Conservation (phyloP, 805 yeast species). For the Metschnikowia gelsemii region DNA sequence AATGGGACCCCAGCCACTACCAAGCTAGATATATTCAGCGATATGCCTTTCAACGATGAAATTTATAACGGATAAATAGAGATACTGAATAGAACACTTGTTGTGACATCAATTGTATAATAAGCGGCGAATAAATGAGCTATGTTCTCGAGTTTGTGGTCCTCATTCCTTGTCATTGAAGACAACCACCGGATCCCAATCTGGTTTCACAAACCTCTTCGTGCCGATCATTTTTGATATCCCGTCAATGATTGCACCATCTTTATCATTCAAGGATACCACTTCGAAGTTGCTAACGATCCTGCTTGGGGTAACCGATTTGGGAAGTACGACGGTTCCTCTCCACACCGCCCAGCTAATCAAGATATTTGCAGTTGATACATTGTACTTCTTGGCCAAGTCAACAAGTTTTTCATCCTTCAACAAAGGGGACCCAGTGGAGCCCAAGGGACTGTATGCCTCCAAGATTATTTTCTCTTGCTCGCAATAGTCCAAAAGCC, state of each 20-base stretch:
- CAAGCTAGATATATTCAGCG: conserved; percentile 29
- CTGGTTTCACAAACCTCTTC: conserved; percentile 37
- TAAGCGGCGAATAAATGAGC: no score
- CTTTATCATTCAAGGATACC: conserved; percentile 35
- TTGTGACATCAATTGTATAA: no score
- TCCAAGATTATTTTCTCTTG: conserved; percentile 55
- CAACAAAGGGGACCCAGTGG: conserved; percentile 53
- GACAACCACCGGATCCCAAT: conserved; percentile 34
- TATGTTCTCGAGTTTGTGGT: no score
- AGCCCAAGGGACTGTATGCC: conserved; percentile 80
- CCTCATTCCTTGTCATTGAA: conserved; percentile 23
- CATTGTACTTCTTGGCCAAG: conserved; percentile 44
- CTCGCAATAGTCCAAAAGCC: conserved; percentile 52
- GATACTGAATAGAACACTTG: no score
- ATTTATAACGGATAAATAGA: background rate
- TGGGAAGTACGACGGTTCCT: conserved; percentile 49
- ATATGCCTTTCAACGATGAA: conserved; percentile 23
- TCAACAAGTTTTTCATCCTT: conserved; percentile 41
- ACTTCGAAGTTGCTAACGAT: conserved; percentile 36
- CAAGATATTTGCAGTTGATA: conserved; percentile 50
- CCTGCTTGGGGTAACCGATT: conserved; percentile 31
- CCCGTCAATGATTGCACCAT: conserved; percentile 31
- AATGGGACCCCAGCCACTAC: conserved; percentile 1
- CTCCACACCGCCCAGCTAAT: conserved; percentile 61
- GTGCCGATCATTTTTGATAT: conserved; percentile 27